phyloP scores from a whole-genome alignment of 345 rosid species.

The Gossypium mustelinum region DNA sequence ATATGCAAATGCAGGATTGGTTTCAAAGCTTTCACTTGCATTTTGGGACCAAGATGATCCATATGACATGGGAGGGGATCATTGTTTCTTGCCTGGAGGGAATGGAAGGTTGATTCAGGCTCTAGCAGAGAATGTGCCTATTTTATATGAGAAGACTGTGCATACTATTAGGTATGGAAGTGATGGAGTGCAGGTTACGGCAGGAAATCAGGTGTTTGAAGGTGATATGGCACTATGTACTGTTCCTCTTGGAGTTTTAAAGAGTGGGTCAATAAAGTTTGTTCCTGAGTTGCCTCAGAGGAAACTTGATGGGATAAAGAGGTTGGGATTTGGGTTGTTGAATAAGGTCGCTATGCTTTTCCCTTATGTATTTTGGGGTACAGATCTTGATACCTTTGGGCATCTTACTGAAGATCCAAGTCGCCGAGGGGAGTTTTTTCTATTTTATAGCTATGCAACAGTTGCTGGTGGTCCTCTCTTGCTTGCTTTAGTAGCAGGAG shows the following conservation, averaged over 20 bases:
- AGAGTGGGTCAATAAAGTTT: slow-evolving; percentile 85
- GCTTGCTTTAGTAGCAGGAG: slow-evolving; percentile 95
- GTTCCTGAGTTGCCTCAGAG: slow-evolving; percentile 95
- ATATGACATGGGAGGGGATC: slow-evolving; percentile 98
- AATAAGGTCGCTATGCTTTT: slow-evolving; percentile 99
- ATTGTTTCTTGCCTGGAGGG: slow-evolving; percentile 91
- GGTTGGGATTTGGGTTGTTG: slow-evolving; percentile 89
- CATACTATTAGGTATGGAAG: slow-evolving; percentile 75
- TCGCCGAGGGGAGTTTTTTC: slow-evolving; percentile 78
- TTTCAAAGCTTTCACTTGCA: slow-evolving; percentile 90
- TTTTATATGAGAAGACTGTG: slow-evolving; percentile 85
- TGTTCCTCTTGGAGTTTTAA: slow-evolving; percentile 91
- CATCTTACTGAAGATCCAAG: slow-evolving; percentile 79
- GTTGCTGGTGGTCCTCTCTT: slow-evolving; percentile 92
- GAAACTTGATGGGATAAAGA: slow-evolving; percentile 93
- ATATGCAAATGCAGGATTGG: slow-evolving; percentile 90
- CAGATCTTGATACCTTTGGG: slow-evolving; percentile 92
- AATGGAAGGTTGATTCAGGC: slow-evolving; percentile 89
- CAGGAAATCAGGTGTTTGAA: slow-evolving; percentile 84
- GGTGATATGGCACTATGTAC: slow-evolving; percentile 94
- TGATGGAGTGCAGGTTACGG: slow-evolving; percentile 87
- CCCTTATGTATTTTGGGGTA: slow-evolving; percentile 85
- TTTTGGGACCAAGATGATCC: slow-evolving; percentile 99
- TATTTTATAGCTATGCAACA: slow-evolving; percentile 91
- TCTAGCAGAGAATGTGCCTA: slow-evolving; percentile 83